Percentiles rank a stretch among this genome's conserved stretches.
Evolutionary conservation across 164 flowering plant species (phyloP).

Genomic region (Santalum album): DNA sequence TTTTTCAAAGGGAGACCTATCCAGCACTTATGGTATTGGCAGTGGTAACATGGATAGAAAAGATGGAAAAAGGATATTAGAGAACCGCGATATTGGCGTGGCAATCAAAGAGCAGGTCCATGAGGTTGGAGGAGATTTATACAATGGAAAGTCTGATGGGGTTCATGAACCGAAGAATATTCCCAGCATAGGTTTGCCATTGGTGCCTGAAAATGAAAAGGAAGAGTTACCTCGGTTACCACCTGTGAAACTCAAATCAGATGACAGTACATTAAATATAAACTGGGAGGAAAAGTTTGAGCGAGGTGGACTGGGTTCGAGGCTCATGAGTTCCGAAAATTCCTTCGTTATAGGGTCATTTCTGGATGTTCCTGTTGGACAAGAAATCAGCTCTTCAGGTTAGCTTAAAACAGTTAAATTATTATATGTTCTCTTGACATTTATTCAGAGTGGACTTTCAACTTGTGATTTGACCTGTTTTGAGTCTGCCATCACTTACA

Average conservation of each 20-base stretch:
- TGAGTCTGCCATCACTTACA: too few relatives aligned
- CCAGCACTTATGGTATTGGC: conserved; percentile 27
- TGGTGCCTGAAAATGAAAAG: conserved; percentile 39
- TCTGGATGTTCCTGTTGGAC: conserved; percentile 92
- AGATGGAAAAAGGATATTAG: conserved; percentile 53
- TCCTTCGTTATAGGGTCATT: conserved; percentile 64
- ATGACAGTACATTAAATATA: conserved; percentile 48
- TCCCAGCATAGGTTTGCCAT: conserved; percentile 32
- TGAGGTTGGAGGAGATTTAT: conserved; percentile 68
- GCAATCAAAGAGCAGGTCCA: conserved; percentile 64
- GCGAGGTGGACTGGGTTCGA: conserved; percentile 45
- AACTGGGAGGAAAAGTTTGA: conserved; percentile 81
- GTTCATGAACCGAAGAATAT: conserved; percentile 35
- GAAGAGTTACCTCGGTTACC: conserved; percentile 85
- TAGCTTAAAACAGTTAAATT: too few relatives aligned
- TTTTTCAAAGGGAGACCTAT: conserved; percentile 35
- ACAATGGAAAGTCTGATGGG: conserved; percentile 46
- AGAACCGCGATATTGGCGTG: conserved; percentile 30
- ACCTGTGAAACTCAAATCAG: conserved; percentile 90
- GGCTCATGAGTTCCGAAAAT: conserved; percentile 41
- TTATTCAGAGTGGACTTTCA: too few relatives aligned
- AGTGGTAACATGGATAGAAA: conserved; percentile 24
- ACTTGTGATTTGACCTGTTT: too few relatives aligned
- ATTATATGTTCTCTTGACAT: too few relatives aligned
- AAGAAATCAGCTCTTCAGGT: conserved; percentile 78